Percentiles rank a stretch among this genome's conserved stretches.
Conservation (phyloP, 177 flowering plant genomes). For the Telopea speciosissima region DNA sequence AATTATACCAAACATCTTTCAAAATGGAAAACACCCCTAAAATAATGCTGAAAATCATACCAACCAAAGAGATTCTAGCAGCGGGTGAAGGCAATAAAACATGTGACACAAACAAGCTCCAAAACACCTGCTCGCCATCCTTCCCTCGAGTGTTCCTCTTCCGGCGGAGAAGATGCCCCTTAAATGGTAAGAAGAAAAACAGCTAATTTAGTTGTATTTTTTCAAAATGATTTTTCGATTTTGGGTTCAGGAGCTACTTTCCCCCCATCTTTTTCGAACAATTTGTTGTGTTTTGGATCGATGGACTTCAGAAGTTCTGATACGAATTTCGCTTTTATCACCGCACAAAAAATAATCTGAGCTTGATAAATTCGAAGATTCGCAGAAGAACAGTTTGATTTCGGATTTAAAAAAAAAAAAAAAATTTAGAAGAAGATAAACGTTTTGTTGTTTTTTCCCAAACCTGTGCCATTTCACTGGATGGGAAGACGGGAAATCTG, state of each 20-base stretch:
- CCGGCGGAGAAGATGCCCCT: slow-evolving; percentile 15
- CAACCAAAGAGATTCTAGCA: too few relatives aligned
- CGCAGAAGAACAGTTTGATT: neutral
- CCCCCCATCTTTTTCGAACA: too few relatives aligned
- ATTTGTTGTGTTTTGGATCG: neutral
- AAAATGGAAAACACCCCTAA: too few relatives aligned
- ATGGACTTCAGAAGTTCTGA: neutral
- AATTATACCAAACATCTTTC: too few relatives aligned
- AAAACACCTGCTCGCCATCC: neutral
- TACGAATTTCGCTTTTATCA: neutral
- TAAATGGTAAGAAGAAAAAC: slow-evolving; percentile 20
- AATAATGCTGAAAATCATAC: too few relatives aligned
- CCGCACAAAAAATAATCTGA: neutral
- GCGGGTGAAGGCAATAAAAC: too few relatives aligned
- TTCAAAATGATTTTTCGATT: neutral
- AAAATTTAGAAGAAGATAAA: too few relatives aligned
- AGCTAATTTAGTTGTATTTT: neutral
- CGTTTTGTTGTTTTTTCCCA: too few relatives aligned
- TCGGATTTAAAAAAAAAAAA: too few relatives aligned
- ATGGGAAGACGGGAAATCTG: too few relatives aligned
- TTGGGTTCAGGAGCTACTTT: neutral
- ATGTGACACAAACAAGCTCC: too few relatives aligned
- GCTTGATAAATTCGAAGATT: neutral
- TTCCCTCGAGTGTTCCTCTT: neutral
- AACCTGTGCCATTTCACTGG: too few relatives aligned